Evolutionary conservation across 306 rosid species (phyloP).

Genomic region (Sindora glabra): DNA sequence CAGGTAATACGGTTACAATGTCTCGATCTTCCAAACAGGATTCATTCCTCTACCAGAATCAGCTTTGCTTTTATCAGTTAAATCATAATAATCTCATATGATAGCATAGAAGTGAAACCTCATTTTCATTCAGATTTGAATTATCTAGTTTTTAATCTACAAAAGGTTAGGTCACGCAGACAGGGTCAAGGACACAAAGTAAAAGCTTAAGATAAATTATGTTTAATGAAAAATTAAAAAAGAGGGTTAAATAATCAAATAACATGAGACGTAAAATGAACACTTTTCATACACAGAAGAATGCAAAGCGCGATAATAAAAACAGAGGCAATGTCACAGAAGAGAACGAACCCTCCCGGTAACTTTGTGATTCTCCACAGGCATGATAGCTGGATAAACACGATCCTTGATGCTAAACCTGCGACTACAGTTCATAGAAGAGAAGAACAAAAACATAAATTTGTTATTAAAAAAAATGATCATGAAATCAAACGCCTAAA

Average conservation of each 20-base stretch:
- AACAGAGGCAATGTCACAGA: neutral
- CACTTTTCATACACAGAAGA: too few relatives aligned
- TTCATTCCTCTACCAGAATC: neutral
- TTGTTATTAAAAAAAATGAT: too few relatives aligned
- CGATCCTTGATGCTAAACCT: constrained; percentile 79
- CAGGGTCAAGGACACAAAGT: neutral
- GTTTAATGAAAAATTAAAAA: neutral
- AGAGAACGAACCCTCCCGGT: constrained; percentile 76
- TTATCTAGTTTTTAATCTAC: neutral
- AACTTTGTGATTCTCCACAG: constrained; percentile 43
- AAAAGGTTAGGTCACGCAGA: neutral
- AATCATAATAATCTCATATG: neutral
- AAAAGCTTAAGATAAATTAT: neutral
- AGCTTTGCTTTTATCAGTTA: neutral
- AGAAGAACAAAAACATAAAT: neutral
- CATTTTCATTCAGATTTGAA: neutral
- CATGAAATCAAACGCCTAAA: neutral
- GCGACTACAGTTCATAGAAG: constrained; percentile 32
- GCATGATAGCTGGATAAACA: constrained; percentile 87
- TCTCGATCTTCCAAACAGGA: neutral
- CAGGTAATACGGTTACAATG: too few relatives aligned
- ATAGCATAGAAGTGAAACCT: neutral
- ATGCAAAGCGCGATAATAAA: neutral
- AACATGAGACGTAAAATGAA: neutral
- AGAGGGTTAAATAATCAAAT: neutral